Evolutionary conservation across 495 filamentous ascomycete genomes (phyloP), one percentile per base, ranked within the genome.

Genomic region (Echria macrotheca): DNA sequence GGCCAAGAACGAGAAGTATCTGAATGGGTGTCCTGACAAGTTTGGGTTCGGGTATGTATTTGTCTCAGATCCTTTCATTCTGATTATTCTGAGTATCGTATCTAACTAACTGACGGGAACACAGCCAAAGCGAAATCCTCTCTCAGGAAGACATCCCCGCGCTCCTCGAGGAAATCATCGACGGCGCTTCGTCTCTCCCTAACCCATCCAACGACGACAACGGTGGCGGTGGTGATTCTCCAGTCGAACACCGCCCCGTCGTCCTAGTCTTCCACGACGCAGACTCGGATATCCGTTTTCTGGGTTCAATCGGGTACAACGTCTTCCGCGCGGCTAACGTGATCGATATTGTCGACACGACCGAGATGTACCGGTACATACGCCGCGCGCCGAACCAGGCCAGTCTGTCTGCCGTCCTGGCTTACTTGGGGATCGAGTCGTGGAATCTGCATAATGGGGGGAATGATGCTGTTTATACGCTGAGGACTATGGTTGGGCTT

Each of bases 381-480:
- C 68, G 68, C 24, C 67, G 68, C 5, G 76, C 78, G 23, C 25
- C 43, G 2, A 67, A 85, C 15, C 42, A 64, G 3, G 71, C 73
- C 17, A 77, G 73, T 2, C 77, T 98, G 12, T 74, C 63, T 2
- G 58, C 25, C 10, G 66, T 94, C n/a, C 74, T 95, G 23, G 49
- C 59, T 37, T 74, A 80, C n/a, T 61, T 95, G 25, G 80, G 71
- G 9, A 74, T 94, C 10, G 57, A 61, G 1, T 76, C 67, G 5
- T 75, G 73, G 68, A 68, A 90, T 54, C 69, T 91, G 35, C 93
- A 98, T 66, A 96, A 97, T 56, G 93, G 85, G 3, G 80, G 93
- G n/a, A 98, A 98, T 60, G 93, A 98, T 60, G 93, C 93, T 4
- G 79, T 79, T 5, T 95, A 87, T 63, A 91, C 91, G 0, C 59